Conservation (phyloP, 2,329 filamentous ascomycete genomes). For the Sclerotinia sclerotiorum region DNA sequence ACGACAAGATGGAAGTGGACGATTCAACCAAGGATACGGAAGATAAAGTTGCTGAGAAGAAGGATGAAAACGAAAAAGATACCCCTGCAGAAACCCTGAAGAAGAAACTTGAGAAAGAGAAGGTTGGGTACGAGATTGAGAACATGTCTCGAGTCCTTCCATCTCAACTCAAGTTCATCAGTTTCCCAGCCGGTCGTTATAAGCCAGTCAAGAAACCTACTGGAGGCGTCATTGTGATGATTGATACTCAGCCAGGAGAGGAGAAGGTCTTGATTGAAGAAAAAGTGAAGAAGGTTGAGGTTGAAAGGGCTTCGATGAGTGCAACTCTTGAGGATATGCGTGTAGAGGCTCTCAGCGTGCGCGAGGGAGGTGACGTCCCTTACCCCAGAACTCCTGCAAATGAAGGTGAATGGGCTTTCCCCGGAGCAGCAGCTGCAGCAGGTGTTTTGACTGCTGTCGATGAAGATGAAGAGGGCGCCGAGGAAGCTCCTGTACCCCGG, state of each 20-base stretch:
- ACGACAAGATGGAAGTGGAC: constrained; percentile 88
- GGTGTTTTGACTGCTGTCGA: constrained; percentile 84
- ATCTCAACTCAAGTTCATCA: constrained; percentile 91
- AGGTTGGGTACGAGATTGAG: constrained; percentile 90
- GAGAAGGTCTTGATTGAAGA: constrained; percentile 81
- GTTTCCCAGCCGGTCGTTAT: constrained; percentile 85
- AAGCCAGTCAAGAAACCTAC: constrained; percentile 94
- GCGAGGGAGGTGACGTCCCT: constrained; percentile 29
- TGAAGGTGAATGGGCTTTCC: constrained; percentile 30
- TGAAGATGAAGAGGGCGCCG: constrained; percentile 73
- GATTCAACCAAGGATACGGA: constrained; percentile 50
- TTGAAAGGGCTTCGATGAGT: constrained; percentile 55
- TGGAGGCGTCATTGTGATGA: constrained; percentile 87
- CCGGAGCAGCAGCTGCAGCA: constrained; percentile 68
- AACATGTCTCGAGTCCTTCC: constrained; percentile 97
- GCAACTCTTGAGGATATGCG: constrained; percentile 37
- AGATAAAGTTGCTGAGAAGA: constrained; percentile 57
- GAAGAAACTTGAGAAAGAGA: constrained; percentile 94
- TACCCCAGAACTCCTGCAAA: constrained; percentile 42
- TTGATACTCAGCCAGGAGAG: constrained; percentile 78
- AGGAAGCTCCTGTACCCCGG: constrained; percentile 67
- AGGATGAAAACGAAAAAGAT: constrained; percentile 63
- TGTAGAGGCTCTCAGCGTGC: constrained; percentile 42
- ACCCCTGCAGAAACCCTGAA: constrained; percentile 60
- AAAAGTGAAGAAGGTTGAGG: constrained; percentile 80